phyloP scores from a whole-genome alignment of 257 asterid species.

The Solanum etuberosum region DNA sequence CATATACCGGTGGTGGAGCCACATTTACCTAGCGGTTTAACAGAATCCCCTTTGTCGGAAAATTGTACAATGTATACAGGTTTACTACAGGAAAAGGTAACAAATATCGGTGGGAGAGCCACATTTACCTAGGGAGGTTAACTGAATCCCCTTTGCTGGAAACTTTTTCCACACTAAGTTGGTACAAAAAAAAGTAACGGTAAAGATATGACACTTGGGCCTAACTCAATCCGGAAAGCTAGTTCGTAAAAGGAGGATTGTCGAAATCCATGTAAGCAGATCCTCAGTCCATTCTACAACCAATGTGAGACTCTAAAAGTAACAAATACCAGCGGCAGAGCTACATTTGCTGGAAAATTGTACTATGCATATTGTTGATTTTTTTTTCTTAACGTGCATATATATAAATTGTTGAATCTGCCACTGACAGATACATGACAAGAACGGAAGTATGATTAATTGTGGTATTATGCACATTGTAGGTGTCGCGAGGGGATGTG shows the following conservation, averaged over 20 bases:
- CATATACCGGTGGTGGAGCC: neutral
- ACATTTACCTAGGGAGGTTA: neutral
- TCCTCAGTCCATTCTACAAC: neutral
- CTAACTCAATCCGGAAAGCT: neutral
- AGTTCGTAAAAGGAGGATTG: neutral
- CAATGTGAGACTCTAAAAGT: neutral
- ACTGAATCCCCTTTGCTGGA: neutral
- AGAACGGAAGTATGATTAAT: neutral
- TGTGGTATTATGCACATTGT: neutral
- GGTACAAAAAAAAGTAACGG: neutral
- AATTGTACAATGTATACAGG: neutral
- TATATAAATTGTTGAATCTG: neutral
- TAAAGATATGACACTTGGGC: neutral
- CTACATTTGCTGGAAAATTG: neutral
- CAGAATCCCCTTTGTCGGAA: neutral
- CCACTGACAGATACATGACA: neutral
- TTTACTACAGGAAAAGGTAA: neutral
- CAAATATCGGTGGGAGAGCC: neutral
- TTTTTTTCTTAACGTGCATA: neutral
- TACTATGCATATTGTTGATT: neutral
- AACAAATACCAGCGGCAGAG: neutral
- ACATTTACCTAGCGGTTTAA: neutral
- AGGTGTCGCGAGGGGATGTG: slow-evolving; percentile 92
- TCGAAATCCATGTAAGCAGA: neutral
- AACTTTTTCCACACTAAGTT: neutral